A percentile compares a stretch with the other conserved stretches of the same genome.
Conservation (phyloP, 768 basidiomycete species). For the Russula dissimulans region DNA sequence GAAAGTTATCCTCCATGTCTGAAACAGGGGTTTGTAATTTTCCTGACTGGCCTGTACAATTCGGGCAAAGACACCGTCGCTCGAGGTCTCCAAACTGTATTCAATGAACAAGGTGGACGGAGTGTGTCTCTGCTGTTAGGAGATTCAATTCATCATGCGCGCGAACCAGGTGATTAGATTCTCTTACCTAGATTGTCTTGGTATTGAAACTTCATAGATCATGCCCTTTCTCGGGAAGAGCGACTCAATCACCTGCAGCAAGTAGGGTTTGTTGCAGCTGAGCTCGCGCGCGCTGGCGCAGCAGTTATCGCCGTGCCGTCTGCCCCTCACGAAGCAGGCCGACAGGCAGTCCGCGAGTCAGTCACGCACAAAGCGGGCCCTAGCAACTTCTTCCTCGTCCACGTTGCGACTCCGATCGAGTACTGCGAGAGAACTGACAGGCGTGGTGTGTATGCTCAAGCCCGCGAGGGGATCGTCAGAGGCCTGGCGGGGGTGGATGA, state of each 20-base stretch:
- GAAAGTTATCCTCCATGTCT: conserved; percentile 96
- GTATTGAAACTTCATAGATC: conserved; percentile 34
- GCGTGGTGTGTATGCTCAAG: conserved; percentile 72
- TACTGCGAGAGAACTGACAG: conserved; percentile 87
- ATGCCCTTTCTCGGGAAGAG: conserved; percentile 68
- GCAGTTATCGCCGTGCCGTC: conserved; percentile 90
- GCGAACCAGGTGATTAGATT: conserved; percentile 38
- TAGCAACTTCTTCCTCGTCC: conserved; percentile 89
- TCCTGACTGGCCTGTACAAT: conserved; percentile 88
- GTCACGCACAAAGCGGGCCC: conserved; percentile 68
- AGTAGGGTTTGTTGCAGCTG: conserved; percentile 82
- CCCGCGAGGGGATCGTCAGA: conserved; percentile 72
- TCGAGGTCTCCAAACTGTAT: conserved; percentile 81
- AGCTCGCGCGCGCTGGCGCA: conserved; percentile 90
- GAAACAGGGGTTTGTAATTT: conserved; percentile 93
- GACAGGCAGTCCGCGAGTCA: conserved; percentile 65
- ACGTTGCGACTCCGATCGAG: conserved; percentile 88
- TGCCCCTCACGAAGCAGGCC: conserved; percentile 74
- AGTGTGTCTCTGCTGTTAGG: conserved; percentile 89
- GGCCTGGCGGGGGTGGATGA: conserved; percentile 87
- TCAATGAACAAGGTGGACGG: conserved; percentile 94
- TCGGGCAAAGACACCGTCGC: conserved; percentile 92
- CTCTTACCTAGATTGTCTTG: background rate
- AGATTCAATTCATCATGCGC: conserved; percentile 76
- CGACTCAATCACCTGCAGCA: conserved; percentile 77